These are phyloP conservation scores for Rhexocercosporidium sp. DNA, from an alignment of 2,329 filamentous ascomycete genomes.

Conservation along the genomic window DNA sequence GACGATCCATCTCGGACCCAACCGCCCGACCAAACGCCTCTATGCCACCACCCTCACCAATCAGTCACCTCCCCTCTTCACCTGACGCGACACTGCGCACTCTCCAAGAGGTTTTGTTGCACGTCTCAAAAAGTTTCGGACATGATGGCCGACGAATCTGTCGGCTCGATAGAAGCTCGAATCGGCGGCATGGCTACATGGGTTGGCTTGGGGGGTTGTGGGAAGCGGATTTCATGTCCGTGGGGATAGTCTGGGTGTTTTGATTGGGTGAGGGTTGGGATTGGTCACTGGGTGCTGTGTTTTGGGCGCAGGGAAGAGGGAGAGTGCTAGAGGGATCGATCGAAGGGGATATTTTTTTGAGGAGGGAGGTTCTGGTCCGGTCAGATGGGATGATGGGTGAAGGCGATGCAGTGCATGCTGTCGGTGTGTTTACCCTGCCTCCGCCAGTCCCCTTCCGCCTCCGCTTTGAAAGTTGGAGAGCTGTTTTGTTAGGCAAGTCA, in stretches of 20 bases:
- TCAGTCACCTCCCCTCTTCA: background rate
- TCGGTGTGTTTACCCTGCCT: background rate
- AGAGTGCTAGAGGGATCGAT: background rate
- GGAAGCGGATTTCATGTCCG: background rate
- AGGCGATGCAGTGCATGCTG: background rate
- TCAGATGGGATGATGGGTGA: background rate
- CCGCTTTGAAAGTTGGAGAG: too few relatives aligned
- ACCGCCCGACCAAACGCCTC: background rate
- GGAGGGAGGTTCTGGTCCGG: background rate
- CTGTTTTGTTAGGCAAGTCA: background rate
- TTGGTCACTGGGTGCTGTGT: background rate
- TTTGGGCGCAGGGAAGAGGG: background rate
- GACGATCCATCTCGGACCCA: conserved; percentile 4
- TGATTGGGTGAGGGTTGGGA: background rate
- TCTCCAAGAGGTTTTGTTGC: background rate
- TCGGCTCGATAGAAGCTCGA: background rate
- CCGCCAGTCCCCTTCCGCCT: too few relatives aligned
- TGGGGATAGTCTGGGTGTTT: background rate
- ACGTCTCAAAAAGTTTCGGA: conserved; percentile 5
- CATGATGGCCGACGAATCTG: conserved; percentile 7
- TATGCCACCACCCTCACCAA: background rate
- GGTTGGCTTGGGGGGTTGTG: background rate
- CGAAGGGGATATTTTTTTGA: too few relatives aligned
- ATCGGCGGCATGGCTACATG: too few relatives aligned
- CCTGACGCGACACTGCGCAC: background rate